Conservation (phyloP, 116 monocot species). For the Dioscorea cayenensis region DNA sequence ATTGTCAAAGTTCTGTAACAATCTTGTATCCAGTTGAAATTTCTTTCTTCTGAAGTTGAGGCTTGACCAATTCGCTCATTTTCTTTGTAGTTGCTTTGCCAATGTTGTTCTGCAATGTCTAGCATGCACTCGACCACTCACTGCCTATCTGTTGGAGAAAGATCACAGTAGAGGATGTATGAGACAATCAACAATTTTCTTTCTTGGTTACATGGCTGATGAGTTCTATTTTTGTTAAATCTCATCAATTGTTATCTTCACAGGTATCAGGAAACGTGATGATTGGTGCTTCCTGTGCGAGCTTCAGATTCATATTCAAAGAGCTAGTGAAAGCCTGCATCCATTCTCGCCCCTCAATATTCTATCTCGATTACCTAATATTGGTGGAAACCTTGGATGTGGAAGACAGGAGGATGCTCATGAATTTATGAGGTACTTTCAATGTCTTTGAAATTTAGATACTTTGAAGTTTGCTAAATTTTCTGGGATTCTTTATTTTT, state of each 20-base stretch:
- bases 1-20: neutral
- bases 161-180: slow-evolving; percentile 58
- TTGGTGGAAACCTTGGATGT: slow-evolving; percentile 87
- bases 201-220: neutral
- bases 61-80: slow-evolving; percentile 7
- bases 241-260: neutral
- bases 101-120: slow-evolving; percentile 98
- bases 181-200: neutral
- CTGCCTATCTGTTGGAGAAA: slow-evolving; percentile 75
- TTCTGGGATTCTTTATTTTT: neutral
- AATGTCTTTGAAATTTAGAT: neutral
- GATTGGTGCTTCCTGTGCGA: slow-evolving; percentile 97
- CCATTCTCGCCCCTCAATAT: slow-evolving; percentile 87
- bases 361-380: slow-evolving; percentile 72
- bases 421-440: slow-evolving; percentile 91
- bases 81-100: slow-evolving; percentile 74
- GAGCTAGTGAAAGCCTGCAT: slow-evolving; percentile 43
- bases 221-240: neutral
- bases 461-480: neutral
- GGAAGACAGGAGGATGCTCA: slow-evolving; percentile 99
- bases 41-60: neutral
- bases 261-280: slow-evolving; percentile 60
- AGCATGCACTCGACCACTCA: slow-evolving; percentile 77
- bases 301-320: slow-evolving; percentile 72
- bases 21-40: neutral